Percentiles rank a stretch among this genome's conserved stretches.
These are phyloP conservation scores for Colletotrichum musicola DNA, from an alignment of 2,329 filamentous ascomycete species.

Conservation along the genomic window DNA sequence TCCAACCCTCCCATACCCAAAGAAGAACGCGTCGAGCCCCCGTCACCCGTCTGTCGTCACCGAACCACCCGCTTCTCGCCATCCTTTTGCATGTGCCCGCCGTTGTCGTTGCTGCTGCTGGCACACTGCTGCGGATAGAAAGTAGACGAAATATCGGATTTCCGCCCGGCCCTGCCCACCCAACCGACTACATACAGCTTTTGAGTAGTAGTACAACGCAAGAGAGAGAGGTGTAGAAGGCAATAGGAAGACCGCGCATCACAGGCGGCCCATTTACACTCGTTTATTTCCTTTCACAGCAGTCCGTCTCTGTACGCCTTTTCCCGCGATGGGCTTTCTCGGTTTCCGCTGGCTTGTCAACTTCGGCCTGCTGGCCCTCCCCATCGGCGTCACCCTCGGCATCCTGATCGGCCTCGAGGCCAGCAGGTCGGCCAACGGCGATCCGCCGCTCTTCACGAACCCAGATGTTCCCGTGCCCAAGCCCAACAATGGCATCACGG, in stretches of 20 bases:
- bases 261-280: not conserved
- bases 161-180: constrained; percentile 12
- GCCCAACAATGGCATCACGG: constrained; percentile 51
- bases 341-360: constrained; percentile 61
- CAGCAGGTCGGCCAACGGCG: constrained; percentile 56
- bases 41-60: constrained; percentile 4
- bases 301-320: not conserved
- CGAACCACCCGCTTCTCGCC: constrained; percentile 11
- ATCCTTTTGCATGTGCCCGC: not conserved
- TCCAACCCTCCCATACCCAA: constrained; percentile 18
- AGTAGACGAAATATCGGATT: constrained; percentile 24
- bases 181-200: too few relatives aligned
- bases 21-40: constrained; percentile 23
- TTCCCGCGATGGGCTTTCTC: constrained; percentile 50
- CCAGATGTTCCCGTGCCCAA: constrained; percentile 41
- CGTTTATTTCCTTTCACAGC: constrained; percentile 13
- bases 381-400: constrained; percentile 62
- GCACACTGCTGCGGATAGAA: constrained; percentile 10
- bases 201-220: too few relatives aligned
- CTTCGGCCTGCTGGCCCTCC: constrained; percentile 62
- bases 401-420: constrained; percentile 63
- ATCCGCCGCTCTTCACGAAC: constrained; percentile 57
- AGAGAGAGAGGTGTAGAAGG: too few relatives aligned
- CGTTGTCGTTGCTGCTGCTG: constrained; percentile 7
- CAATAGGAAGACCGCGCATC: too few relatives aligned